Percentiles rank a stretch among this genome's conserved stretches.
phyloP scores from a whole-genome alignment of 139 green algal genomes.

The Zygnema cylindricum region DNA sequence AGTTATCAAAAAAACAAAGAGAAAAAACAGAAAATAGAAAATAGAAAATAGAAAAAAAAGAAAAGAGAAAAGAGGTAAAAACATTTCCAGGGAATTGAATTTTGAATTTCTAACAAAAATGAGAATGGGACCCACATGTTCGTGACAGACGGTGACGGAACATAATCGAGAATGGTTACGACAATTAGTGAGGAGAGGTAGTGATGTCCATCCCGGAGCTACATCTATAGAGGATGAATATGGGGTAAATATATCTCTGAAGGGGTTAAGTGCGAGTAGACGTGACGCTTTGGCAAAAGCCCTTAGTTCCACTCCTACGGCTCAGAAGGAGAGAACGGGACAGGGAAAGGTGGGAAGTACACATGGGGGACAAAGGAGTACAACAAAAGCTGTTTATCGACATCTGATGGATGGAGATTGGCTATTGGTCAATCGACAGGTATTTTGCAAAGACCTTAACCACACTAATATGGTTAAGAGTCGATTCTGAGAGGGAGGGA shows the following conservation, averaged over 20 bases:
- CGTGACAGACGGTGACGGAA: slow-evolving; percentile 77
- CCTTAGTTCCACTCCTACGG: slow-evolving; percentile 70
- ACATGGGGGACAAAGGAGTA: neutral
- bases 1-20: too few relatives aligned
- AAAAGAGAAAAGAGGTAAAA: too few relatives aligned
- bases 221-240: slow-evolving; percentile 89
- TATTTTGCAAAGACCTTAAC: too few relatives aligned
- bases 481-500: too few relatives aligned
- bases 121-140: too few relatives aligned
- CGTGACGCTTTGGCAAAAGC: slow-evolving; percentile 81
- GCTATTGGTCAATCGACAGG: slow-evolving; percentile 96
- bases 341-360: too few relatives aligned
- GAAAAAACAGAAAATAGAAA: too few relatives aligned
- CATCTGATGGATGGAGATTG: slow-evolving; percentile 92
- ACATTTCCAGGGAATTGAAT: too few relatives aligned
- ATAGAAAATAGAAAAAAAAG: too few relatives aligned
- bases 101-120: too few relatives aligned
- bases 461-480: too few relatives aligned
- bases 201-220: slow-evolving; percentile 82
- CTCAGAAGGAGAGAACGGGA: neutral
- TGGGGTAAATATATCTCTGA: slow-evolving; percentile 77
- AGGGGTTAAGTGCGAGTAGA: slow-evolving; percentile 60
- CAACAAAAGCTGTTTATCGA: slow-evolving; percentile 80
- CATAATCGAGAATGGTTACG: slow-evolving; percentile 87
- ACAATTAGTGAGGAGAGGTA: slow-evolving; percentile 78